A percentile compares a stretch with the other conserved stretches of the same genome.
These are phyloP conservation scores for Penicillium pancosmium DNA, from an alignment of 495 filamentous ascomycete species.

Conservation along the genomic window DNA sequence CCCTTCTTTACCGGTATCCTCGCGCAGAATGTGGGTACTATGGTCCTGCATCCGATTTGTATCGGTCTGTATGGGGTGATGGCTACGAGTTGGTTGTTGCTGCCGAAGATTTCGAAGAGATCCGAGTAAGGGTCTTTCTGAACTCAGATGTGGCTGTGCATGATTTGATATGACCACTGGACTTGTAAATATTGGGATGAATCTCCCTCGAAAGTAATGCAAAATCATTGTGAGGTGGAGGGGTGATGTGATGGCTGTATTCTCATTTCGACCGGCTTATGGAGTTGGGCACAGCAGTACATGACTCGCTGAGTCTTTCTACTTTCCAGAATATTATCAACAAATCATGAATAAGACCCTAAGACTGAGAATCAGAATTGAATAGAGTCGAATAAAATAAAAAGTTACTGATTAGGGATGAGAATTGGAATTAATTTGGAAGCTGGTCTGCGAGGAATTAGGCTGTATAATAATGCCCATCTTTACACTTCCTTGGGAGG, in stretches of 20 bases:
- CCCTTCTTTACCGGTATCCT: slow-evolving; percentile 76
- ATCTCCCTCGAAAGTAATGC: too few relatives aligned
- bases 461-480: too few relatives aligned
- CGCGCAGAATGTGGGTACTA: slow-evolving; percentile 69
- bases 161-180: background rate
- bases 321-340: background rate
- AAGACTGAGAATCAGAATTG: background rate
- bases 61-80: slow-evolving; percentile 71
- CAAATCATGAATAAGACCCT: background rate
- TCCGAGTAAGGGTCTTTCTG: slow-evolving; percentile 25
- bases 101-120: slow-evolving; percentile 36
- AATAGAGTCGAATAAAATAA: too few relatives aligned
- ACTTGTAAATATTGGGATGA: background rate
- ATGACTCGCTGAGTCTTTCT: background rate
- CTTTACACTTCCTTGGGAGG: too few relatives aligned
- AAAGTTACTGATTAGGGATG: too few relatives aligned
- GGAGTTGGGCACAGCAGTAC: background rate
- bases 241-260: background rate
- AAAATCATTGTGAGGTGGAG: background rate
- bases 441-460: too few relatives aligned
- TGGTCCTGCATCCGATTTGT: slow-evolving; percentile 72
- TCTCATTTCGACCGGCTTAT: background rate
- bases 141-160: slow-evolving; percentile 6
- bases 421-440: too few relatives aligned
- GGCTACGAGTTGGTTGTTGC: slow-evolving; percentile 60